A percentile compares a stretch with the other conserved stretches of the same genome.
Conservation (phyloP, 2,329 filamentous ascomycete species). For the Alternaria incomplexa region DNA sequence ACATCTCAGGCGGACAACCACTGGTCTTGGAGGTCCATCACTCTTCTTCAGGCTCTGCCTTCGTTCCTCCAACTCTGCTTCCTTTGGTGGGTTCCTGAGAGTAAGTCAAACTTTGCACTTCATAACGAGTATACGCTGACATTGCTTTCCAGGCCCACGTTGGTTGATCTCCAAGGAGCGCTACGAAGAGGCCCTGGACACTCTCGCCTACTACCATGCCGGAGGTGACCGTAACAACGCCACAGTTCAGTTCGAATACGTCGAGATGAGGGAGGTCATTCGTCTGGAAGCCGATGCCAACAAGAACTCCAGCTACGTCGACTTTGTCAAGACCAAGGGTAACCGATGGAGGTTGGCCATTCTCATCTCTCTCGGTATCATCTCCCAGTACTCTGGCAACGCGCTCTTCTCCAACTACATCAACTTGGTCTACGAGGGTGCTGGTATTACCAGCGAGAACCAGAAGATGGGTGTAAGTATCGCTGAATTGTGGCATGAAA, state of each 20-base stretch:
- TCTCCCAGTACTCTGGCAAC: constrained; percentile 72
- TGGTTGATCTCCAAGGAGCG: constrained; percentile 70
- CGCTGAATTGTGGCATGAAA: neutral
- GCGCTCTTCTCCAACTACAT: constrained; percentile 72
- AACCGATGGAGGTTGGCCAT: constrained; percentile 70
- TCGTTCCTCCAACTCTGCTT: constrained; percentile 64
- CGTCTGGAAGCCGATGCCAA: constrained; percentile 60
- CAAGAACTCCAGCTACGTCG: constrained; percentile 61
- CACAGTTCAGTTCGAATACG: constrained; percentile 69
- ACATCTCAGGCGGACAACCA: constrained; percentile 48
- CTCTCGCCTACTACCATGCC: constrained; percentile 68
- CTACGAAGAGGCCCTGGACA: constrained; percentile 65
- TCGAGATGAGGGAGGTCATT: constrained; percentile 70
- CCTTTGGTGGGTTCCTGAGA: constrained; percentile 68
- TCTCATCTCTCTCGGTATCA: constrained; percentile 67
- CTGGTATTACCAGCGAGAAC: constrained; percentile 61
- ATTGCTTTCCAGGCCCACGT: constrained; percentile 41
- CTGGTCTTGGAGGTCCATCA: constrained; percentile 61
- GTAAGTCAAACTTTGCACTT: neutral
- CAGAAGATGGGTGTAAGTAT: constrained; percentile 50
- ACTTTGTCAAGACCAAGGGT: constrained; percentile 67
- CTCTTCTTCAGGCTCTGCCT: constrained; percentile 58
- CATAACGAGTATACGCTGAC: neutral
- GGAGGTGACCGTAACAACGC: constrained; percentile 64
- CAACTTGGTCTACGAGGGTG: constrained; percentile 65